Base-by-base conservation (phyloP, 768 basidiomycete genomes). In the Cystobasidiopsis lactophilus region DNA sequence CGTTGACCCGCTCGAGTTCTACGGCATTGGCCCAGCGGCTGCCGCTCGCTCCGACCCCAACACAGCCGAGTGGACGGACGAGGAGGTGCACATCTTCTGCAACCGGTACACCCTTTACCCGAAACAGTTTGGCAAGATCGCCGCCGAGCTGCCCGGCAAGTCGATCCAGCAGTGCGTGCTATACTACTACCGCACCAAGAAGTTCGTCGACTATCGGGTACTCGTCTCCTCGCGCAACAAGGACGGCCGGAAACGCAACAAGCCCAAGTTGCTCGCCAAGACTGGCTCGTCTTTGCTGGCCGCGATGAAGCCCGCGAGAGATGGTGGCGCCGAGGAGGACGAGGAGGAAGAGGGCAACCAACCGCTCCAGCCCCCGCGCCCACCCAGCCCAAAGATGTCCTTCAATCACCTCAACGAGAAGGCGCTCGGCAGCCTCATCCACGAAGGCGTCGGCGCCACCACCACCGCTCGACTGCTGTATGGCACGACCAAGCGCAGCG, bases 131-230 rank as follows among this genome's bases (percentile, higher is more conserved):
- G 89, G 86, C n/a, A 73, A 79, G 62, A 88, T 96, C 54, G 78
- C 89, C 0, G 74, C 77, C 23, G 75, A 70, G 58, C 68, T 96
- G 13, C 76, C 80, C 3, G 73, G 84, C 71, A 95, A 93, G 72
- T 79, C 83, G 1, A 70, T 83, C 1, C 72, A 78, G 0, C 82
- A 93, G 72, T 93, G 88, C 63, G 82, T 95, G 43, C 75, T 80
- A 46, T 91, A 77, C 67, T 96, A 95, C 67, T 96, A 96, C 66
- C 70, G 91, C 48, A 83, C 88, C 69, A 96, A 95, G 73, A 85
- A 86, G 69, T 74, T 74, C 60, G 83, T 88, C 62, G 80, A 88
- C 67, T 89, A 86, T 68, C 76, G 82, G 52, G 76, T 78, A 58
- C 76, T 81, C 16, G 72, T 85, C 23, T 69, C 76, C 44, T 75